These are phyloP conservation scores for Pholiota microspora DNA, from an alignment of 768 basidiomycete genomes.

Conservation along the genomic window DNA sequence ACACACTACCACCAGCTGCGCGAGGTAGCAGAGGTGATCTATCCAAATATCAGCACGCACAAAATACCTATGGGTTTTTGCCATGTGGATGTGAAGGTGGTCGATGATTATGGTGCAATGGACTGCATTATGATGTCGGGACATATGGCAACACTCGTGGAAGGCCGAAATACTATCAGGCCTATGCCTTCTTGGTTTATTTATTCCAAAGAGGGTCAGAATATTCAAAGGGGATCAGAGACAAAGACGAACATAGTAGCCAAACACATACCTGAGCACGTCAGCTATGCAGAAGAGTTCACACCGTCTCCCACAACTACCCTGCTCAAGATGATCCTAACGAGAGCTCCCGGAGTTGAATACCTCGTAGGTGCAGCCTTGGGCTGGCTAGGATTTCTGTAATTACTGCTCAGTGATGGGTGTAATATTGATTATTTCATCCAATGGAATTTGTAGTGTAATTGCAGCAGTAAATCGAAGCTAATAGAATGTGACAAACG, in stretches of 20 bases:
- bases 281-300: not conserved
- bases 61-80: conserved; percentile 18
- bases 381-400: too few relatives aligned
- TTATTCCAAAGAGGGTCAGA: conserved; percentile 3
- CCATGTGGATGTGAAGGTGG: conserved; percentile 20
- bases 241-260: too few relatives aligned
- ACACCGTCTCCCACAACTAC: too few relatives aligned
- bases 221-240: not conserved
- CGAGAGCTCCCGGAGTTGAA: too few relatives aligned
- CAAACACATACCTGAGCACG: not conserved
- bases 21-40: conserved; percentile 12
- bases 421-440: too few relatives aligned
- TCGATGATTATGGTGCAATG: conserved; percentile 8
- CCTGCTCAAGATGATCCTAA: too few relatives aligned
- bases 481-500: conserved; percentile 7
- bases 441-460: not conserved
- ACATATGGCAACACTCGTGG: conserved; percentile 17
- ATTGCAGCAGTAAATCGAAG: conserved; percentile 4
- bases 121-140: conserved; percentile 25
- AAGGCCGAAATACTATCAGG: conserved; percentile 9
- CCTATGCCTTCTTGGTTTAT: conserved; percentile 20
- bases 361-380: too few relatives aligned
- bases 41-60: conserved; percentile 10
- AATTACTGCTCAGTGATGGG: too few relatives aligned
- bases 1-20: conserved; percentile 5